Conservation (phyloP, 176 grass and related monocot genomes). For the Phoenix roebelenii region DNA sequence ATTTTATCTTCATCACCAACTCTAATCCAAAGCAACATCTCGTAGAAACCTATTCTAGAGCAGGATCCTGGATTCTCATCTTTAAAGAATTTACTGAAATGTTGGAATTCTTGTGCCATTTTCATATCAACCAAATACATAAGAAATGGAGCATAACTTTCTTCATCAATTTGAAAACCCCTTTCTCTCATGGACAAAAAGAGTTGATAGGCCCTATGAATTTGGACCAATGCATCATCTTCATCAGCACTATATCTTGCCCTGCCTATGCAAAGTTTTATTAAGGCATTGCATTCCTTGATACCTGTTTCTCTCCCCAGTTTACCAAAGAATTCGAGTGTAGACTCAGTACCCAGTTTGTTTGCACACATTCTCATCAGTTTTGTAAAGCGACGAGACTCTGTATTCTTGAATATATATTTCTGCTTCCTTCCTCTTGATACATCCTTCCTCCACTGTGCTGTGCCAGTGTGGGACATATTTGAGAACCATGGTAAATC, state of each 20-base stretch:
- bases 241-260: constrained; percentile 41
- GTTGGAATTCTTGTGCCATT: constrained; percentile 55
- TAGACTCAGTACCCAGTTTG: constrained; percentile 44
- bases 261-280: constrained; percentile 40
- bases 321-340: constrained; percentile 55
- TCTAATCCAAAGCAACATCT: constrained; percentile 74
- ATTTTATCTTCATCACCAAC: constrained; percentile 59
- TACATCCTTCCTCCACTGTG: constrained; percentile 27
- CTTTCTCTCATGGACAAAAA: constrained; percentile 51
- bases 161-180: constrained; percentile 54
- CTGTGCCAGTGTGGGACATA: background rate
- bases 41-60: constrained; percentile 74
- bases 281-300: constrained; percentile 68
- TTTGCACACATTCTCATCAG: constrained; percentile 57
- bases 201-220: constrained; percentile 43
- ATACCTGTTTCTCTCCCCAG: constrained; percentile 62
- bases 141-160: constrained; percentile 58
- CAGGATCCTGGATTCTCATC: constrained; percentile 39
- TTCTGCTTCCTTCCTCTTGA: constrained; percentile 59
- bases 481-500: constrained; percentile 40
- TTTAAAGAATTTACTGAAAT: constrained; percentile 59
- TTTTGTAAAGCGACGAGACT: constrained; percentile 44
- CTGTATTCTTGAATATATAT: constrained; percentile 74
- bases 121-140: constrained; percentile 60
- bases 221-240: constrained; percentile 48